These are phyloP conservation scores for Blastobotrys niveus DNA, from an alignment of 1,139 yeast genomes.

Conservation along the genomic window DNA sequence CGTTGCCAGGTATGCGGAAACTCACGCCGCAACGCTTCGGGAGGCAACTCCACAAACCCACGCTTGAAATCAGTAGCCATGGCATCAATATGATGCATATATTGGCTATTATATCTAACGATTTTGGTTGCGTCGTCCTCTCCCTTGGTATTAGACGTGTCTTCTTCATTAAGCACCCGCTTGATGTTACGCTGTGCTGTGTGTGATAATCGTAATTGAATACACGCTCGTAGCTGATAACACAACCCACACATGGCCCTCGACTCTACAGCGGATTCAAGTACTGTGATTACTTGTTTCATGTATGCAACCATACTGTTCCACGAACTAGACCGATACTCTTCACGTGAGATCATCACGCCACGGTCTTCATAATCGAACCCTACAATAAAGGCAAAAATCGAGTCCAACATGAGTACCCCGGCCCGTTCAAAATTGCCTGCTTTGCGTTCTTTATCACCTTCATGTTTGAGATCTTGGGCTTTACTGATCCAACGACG, in stretches of 20 bases:
- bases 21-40: slow-evolving; percentile 24
- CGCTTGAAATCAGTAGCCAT: slow-evolving; percentile 30
- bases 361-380: slow-evolving; percentile 40
- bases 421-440: slow-evolving; percentile 29
- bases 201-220: slow-evolving; percentile 31
- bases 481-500: slow-evolving; percentile 34
- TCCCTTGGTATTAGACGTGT: background rate
- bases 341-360: slow-evolving; percentile 24
- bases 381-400: slow-evolving; percentile 37
- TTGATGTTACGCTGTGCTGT: slow-evolving; percentile 2
- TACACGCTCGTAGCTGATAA: slow-evolving; percentile 35
- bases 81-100: slow-evolving; percentile 13
- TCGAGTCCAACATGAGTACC: slow-evolving; percentile 33
- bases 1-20: slow-evolving; percentile 33
- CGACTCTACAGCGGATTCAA: slow-evolving; percentile 22
- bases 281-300: slow-evolving; percentile 25
- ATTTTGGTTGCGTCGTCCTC: background rate
- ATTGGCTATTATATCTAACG: background rate
- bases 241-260: slow-evolving; percentile 31
- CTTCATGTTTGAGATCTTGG: slow-evolving; percentile 33
- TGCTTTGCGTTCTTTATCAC: slow-evolving; percentile 29
- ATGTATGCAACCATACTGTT: slow-evolving; percentile 34
- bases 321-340: slow-evolving; percentile 35
- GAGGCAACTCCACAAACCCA: slow-evolving; percentile 29
- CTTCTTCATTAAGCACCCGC: background rate